A percentile compares a stretch with the other conserved stretches of the same genome.
These are phyloP conservation scores for Epichloe amarillans DNA, from an alignment of 2,329 filamentous ascomycete species.

Conservation along the genomic window DNA sequence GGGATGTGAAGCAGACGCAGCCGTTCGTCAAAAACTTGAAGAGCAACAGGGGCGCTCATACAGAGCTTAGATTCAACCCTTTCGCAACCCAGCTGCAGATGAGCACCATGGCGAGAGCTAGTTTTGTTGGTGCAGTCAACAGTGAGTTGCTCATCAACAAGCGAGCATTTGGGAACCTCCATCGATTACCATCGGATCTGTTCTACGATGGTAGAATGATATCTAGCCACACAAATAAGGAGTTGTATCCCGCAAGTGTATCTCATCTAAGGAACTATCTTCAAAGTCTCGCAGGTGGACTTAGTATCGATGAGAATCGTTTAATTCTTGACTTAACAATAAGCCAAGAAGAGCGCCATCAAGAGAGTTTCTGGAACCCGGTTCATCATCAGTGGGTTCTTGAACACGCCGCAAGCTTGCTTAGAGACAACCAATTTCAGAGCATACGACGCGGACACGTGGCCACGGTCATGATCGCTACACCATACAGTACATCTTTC, in stretches of 20 bases:
- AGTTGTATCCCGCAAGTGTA: conserved; percentile 16
- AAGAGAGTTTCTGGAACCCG: conserved; percentile 28
- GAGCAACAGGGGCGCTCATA: conserved; percentile 7
- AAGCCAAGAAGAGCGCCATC: conserved; percentile 15
- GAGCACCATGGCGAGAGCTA: conserved; percentile 27
- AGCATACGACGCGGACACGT: conserved; percentile 12
- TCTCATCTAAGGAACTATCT: conserved; percentile 18
- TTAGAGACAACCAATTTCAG: conserved; percentile 1
- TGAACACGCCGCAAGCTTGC: conserved; percentile 16
- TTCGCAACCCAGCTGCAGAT: conserved; percentile 19
- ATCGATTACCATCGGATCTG: conserved; percentile 27
- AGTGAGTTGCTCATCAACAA: conserved; percentile 24
- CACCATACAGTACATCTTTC: conserved; percentile 28
- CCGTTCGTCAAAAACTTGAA: conserved; percentile 25
- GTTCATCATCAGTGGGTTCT: conserved; percentile 25
- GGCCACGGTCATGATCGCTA: conserved; percentile 29
- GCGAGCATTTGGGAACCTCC: conserved; percentile 23
- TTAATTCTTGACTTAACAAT: conserved; percentile 19
- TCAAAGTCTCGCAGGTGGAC: conserved; percentile 11
- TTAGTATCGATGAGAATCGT: conserved; percentile 20
- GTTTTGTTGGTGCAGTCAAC: conserved; percentile 17
- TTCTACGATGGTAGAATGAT: conserved; percentile 28
- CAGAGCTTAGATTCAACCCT: conserved; percentile 17
- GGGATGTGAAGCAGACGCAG: conserved; percentile 30
- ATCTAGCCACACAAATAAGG: conserved; percentile 13